Evolutionary conservation across 2,329 filamentous ascomycete species (phyloP), one percentile per base, ranked within the genome.

Genomic region (Alternaria metachromatica): DNA sequence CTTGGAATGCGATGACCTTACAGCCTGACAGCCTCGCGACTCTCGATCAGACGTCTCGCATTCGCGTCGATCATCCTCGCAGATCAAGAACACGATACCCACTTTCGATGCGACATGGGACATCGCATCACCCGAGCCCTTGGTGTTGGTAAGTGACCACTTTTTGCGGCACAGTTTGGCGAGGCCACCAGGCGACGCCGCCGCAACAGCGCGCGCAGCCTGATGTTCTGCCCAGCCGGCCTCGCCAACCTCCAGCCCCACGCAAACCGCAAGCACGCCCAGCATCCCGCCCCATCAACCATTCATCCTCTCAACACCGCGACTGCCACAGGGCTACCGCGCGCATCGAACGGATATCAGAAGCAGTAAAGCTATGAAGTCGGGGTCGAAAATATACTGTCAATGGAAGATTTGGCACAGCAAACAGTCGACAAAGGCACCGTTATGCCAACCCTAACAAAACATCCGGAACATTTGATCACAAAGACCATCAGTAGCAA

Each of bases 41-140:
- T 11, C 28, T 11, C 6, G 12, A 30, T 11, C 6, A 6, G 28
- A 11, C 12, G 11, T 30, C 12, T 30, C 33, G 37, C 37, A 41
- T 41, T 41, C 37, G n/a, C 37, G 25, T 54, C 25, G 45, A 23
- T 49, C 45, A 49, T 49, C 20, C 15, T 41, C 37, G 37, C n/a
- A 41, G 37, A 41, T 41, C 37, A 41, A 41, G 49, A 53, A 53
- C 6, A 37, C 10, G 49, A 33, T 28, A 37, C 26, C 37, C 37
- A 41, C n/a, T 41, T 41, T 41, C 37, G 37, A 41, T 41, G 37
- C n/a, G 37, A 18, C 37, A 41, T 41, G 9, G 37, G 18, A 41
- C 15, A 41, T 41, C 9, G 37, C 37, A 41, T 41, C 37, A 18
- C 37, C 37, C 37, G 37, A 41, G 37, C 37, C 37, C 37, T 41